A percentile compares a stretch with the other conserved stretches of the same genome.
Evolutionary conservation across 441 rosid species (phyloP).

Genomic region (Brassica balearica): DNA sequence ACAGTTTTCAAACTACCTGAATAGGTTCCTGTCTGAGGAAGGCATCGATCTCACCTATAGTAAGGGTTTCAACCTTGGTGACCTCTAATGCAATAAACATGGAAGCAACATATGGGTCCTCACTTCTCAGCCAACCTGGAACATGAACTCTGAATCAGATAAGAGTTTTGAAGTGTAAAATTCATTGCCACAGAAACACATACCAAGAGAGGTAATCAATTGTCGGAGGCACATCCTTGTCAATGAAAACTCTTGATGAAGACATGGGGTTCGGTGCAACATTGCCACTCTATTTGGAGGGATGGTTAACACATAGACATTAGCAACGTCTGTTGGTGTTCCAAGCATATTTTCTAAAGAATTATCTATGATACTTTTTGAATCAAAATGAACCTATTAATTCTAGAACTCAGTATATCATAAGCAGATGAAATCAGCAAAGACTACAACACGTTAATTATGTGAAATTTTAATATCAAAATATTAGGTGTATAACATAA

Average conservation of each 20-base stretch:
- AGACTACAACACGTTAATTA: neutral
- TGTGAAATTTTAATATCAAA: neutral
- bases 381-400: neutral
- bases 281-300: neutral
- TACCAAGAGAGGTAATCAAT: neutral
- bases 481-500: neutral
- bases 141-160: neutral
- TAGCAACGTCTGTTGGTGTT: neutral
- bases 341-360: neutral
- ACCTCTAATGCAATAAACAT: neutral
- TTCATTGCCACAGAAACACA: neutral
- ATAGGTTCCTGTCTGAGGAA: neutral
- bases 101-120: neutral
- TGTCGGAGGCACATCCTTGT: neutral
- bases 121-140: neutral
- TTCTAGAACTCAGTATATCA: neutral
- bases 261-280: neutral
- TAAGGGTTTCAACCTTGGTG: neutral
- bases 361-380: neutral
- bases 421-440: neutral
- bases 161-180: neutral
- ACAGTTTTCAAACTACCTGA: neutral
- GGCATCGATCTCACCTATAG: neutral
- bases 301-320: neutral
- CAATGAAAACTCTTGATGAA: neutral